Evolutionary conservation across 2,329 filamentous ascomycete species (phyloP).

Genomic region (Orbilia blumenaviensis): DNA sequence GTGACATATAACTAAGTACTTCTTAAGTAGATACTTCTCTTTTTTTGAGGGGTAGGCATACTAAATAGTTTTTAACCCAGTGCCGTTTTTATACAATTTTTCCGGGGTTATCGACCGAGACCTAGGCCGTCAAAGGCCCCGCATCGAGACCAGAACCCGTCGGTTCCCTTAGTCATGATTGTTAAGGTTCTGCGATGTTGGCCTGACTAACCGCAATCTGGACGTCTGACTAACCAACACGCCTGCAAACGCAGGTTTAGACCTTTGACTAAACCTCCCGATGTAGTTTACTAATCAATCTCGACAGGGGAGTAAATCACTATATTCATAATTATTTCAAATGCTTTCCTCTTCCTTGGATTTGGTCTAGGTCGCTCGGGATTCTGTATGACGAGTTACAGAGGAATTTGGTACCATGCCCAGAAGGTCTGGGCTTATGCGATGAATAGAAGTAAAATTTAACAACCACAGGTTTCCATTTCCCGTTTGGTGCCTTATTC

Average conservation of each 20-base stretch:
- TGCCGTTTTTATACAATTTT: not conserved
- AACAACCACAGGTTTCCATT: not conserved
- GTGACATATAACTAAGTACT: conserved; percentile 12
- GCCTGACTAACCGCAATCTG: conserved; percentile 1
- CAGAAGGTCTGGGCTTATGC: not conserved
- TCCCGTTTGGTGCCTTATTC: not conserved
- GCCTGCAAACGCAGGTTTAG: not conserved
- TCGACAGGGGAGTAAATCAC: not conserved
- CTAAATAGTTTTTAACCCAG: not conserved
- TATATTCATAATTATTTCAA: not conserved
- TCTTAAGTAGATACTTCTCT: not conserved
- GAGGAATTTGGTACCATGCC: not conserved
- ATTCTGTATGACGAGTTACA: not conserved
- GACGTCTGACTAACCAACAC: conserved; percentile 31
- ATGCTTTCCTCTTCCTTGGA: not conserved
- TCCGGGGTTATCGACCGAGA: not conserved
- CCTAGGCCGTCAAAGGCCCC: not conserved
- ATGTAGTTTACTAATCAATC: conserved; percentile 36
- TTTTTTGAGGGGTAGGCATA: too few relatives aligned
- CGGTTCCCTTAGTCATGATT: conserved; percentile 16
- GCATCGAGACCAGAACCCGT: not conserved
- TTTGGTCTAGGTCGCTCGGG: not conserved
- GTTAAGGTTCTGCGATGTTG: conserved; percentile 4
- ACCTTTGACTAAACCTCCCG: conserved; percentile 25
- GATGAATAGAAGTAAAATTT: not conserved